Evolutionary conservation across 306 rosid species (phyloP).

Genomic region (Luffa acutangula): DNA sequence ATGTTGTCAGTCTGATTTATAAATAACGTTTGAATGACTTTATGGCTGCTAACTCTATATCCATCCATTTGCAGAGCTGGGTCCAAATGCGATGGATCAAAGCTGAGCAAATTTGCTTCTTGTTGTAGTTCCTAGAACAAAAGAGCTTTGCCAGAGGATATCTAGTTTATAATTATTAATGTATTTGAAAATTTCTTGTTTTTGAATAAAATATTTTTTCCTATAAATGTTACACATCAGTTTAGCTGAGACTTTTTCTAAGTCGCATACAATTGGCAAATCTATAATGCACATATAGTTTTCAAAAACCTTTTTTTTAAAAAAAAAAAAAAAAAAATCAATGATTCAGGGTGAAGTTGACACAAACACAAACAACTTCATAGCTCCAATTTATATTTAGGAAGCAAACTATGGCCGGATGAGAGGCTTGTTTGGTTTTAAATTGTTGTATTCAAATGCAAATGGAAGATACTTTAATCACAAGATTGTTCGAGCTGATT

Average conservation of each 20-base stretch:
- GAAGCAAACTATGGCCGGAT: background rate
- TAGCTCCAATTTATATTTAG: background rate
- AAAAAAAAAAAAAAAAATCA: too few species aligned
- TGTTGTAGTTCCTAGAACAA: background rate
- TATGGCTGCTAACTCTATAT: background rate
- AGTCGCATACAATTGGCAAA: background rate
- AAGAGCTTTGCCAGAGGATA: background rate
- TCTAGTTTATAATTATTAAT: background rate
- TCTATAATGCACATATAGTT: too few species aligned
- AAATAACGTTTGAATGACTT: background rate
- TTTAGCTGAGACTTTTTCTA: background rate
- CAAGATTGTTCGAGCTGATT: too few species aligned
- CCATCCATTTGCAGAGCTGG: background rate
- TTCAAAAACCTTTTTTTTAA: too few species aligned
- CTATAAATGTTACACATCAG: background rate
- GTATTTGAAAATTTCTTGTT: background rate
- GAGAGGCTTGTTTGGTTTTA: background rate
- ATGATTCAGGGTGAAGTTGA: background rate
- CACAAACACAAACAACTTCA: background rate
- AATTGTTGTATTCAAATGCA: background rate
- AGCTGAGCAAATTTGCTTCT: background rate
- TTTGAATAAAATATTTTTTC: background rate
- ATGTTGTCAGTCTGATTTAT: background rate
- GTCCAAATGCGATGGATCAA: background rate
- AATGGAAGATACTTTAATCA: too few species aligned